phyloP scores from a whole-genome alignment of 1,284 basidiomycete genomes.

The Hymenochaete sp. region DNA sequence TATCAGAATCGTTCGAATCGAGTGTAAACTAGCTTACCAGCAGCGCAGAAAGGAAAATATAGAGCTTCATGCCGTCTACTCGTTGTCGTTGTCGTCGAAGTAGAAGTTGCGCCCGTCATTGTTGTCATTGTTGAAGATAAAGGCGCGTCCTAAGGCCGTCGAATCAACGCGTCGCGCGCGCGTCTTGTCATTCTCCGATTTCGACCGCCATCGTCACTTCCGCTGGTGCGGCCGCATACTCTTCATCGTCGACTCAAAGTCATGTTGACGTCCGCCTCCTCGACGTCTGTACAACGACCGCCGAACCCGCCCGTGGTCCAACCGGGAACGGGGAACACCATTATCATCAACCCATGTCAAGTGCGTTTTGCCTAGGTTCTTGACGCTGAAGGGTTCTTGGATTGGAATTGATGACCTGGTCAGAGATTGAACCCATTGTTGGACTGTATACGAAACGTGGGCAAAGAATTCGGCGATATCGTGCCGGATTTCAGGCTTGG shows the following conservation, averaged over 20 bases:
- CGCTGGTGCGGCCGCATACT: too few species aligned
- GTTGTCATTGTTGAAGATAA: too few species aligned
- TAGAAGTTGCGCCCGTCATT: too few species aligned
- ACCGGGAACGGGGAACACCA: constrained; percentile 62
- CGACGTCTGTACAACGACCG: too few species aligned
- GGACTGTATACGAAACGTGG: constrained; percentile 76
- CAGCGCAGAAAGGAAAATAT: constrained; percentile 3
- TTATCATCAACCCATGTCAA: constrained; percentile 63
- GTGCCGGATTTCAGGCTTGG: constrained; percentile 94
- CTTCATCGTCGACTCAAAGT: too few species aligned
- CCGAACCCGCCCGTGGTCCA: constrained; percentile 62
- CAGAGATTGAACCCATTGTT: constrained; percentile 87
- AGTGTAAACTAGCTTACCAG: constrained; percentile 3
- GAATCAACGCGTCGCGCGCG: too few species aligned
- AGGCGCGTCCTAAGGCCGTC: too few species aligned
- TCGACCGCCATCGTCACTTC: too few species aligned
- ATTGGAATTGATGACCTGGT: background rate
- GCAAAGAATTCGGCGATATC: constrained; percentile 94
- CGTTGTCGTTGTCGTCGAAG: too few species aligned
- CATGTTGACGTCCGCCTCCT: too few species aligned
- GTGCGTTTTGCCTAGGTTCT: constrained; percentile 28
- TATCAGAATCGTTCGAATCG: background rate
- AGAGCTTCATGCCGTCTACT: constrained; percentile 8
- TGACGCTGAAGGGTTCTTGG: background rate
- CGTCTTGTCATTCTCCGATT: too few species aligned